Evolutionary conservation across 176 grass and related monocot genomes (phyloP), one percentile per base, ranked within the genome.

Genomic region (Neostapfia colusana): DNA sequence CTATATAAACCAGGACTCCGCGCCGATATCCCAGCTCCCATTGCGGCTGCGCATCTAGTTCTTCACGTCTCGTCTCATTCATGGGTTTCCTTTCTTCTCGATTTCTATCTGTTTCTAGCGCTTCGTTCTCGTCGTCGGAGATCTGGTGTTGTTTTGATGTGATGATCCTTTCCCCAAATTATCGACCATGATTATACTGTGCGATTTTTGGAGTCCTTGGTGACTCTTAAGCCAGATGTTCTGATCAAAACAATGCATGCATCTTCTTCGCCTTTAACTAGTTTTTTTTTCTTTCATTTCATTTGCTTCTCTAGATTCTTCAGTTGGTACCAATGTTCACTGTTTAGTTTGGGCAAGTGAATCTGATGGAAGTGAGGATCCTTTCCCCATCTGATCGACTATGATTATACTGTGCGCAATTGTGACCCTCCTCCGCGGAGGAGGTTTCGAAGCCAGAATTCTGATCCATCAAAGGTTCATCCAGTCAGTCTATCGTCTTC

Each of bases 361-460:
- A 6, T 13, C 10, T 10, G 21, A 80, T 81, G 49, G 83, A 85
- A 38, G 25, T 87, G 90, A 87, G 38, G 90, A 90, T 44, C 57
- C 81, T 90, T 90, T 90, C 88, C 88, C 80, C 88, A 83, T 6
- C 69, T 90, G 84, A 90, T 90, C 88, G 84, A 89, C 72, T 60
- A 64, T 71, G 77, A 84, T 69, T 85, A 75, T 45, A 80, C 70
- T 76, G 54, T 64, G 77, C 82, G 67, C 53, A 50, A 27, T 17
- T 81, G 67, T 41, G 23, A 28, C 49, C 60, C 31, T 31, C 17
- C 65, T 82, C 74, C 42, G 9, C 11, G 55, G 42, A 73, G 83
- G 74, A 83, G 61, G 70, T 45, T 59, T 62, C 55, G 78, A 90
- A 86, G 88, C 88, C 88, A 86, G 88, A 73, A 67, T 61, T 83